phyloP scores from a whole-genome alignment of 139 green algal species.

The Tetraselmis chui region DNA sequence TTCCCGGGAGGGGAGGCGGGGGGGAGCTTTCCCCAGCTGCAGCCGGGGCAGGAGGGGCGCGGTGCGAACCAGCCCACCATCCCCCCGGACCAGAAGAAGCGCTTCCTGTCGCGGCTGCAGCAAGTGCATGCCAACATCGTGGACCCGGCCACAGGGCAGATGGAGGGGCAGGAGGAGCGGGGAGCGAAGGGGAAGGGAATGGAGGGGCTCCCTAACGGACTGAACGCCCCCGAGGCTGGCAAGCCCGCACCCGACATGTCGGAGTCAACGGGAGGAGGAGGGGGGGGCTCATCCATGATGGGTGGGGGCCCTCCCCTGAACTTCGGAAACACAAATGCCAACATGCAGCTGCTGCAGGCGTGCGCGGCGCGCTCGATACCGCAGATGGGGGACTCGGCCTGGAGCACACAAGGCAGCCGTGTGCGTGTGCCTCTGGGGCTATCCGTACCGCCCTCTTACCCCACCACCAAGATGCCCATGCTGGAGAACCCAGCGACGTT shows the following conservation, averaged over 20 bases:
- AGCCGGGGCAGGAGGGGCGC: not conserved
- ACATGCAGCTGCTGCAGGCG: conserved; percentile 29
- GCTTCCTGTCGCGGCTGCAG: conserved; percentile 29
- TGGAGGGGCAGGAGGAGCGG: conserved; percentile 16
- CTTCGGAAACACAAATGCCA: conserved; percentile 8
- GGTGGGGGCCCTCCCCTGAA: not conserved
- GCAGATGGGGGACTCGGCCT: conserved; percentile 54
- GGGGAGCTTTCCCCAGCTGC: not conserved
- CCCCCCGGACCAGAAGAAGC: conserved; percentile 33
- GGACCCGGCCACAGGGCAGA: not conserved
- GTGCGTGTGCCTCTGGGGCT: conserved; percentile 30
- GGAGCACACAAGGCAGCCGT: conserved; percentile 30
- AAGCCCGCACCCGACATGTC: conserved; percentile 1
- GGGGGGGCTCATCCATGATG: conserved; percentile 18
- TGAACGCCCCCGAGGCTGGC: not conserved
- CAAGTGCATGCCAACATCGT: not conserved
- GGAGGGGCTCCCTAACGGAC: not conserved
- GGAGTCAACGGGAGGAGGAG: not conserved
- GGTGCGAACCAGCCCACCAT: conserved; percentile 18
- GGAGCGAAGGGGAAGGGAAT: not conserved
- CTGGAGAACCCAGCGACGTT: conserved; percentile 82
- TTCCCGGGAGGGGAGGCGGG: not conserved
- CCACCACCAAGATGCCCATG: conserved; percentile 35
- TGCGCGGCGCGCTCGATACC: conserved; percentile 49
- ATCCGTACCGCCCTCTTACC: conserved; percentile 70